Conservation (phyloP, 345 rosid genomes). For the Camelina hispida region DNA sequence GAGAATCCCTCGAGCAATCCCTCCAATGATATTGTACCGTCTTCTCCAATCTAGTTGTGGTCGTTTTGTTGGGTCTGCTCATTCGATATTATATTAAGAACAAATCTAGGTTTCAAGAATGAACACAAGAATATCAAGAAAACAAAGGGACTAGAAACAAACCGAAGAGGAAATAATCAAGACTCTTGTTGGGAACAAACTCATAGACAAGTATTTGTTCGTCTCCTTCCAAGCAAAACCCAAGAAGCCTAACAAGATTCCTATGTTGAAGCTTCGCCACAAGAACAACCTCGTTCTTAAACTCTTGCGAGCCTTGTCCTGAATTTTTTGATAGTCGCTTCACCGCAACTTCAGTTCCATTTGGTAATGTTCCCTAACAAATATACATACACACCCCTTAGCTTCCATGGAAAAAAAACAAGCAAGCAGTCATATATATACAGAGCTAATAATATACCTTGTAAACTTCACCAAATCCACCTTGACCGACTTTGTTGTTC, state of each 20-base stretch:
- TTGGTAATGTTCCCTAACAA: constrained; percentile 19
- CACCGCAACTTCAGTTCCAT: constrained; percentile 50
- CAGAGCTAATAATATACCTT: constrained; percentile 1
- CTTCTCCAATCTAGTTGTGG: constrained; percentile 11
- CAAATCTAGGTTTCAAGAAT: background rate
- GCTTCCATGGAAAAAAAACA: background rate
- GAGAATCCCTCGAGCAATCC: constrained; percentile 28
- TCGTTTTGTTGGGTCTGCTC: background rate
- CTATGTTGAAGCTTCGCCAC: constrained; percentile 60
- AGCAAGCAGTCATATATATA: background rate
- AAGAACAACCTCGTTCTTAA: constrained; percentile 52
- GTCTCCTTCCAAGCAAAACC: constrained; percentile 46
- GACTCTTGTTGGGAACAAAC: constrained; percentile 50
- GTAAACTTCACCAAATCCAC: constrained; percentile 45
- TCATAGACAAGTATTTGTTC: constrained; percentile 54
- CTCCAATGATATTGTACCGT: constrained; percentile 33
- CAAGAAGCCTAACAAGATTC: constrained; percentile 50
- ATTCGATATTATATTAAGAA: background rate
- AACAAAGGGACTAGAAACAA: background rate
- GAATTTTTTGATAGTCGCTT: constrained; percentile 50
- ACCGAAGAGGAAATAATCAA: constrained; percentile 49
- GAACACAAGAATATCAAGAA: background rate
- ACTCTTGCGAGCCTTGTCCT: constrained; percentile 49
- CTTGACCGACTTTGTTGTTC: constrained; percentile 29
- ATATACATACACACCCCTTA: background rate